These are phyloP conservation scores for Kregervanrija pseudodelftensis DNA, from an alignment of 805 yeast genomes.

Conservation along the genomic window DNA sequence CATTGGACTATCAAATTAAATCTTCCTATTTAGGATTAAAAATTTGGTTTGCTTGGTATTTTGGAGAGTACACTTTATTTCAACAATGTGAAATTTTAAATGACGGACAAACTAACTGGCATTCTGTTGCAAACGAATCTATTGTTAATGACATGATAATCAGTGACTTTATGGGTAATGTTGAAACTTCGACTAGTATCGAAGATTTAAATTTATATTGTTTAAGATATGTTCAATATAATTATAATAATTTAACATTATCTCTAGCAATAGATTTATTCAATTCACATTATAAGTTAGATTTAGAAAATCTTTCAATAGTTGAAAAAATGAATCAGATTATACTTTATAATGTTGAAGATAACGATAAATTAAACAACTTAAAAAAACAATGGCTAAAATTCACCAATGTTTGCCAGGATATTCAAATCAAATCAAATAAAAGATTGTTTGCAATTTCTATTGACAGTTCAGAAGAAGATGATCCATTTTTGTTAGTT, in stretches of 20 bases:
- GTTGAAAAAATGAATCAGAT: conserved; percentile 23
- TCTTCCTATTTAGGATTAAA: conserved; percentile 1
- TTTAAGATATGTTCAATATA: conserved; percentile 37
- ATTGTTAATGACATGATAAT: conserved; percentile 5
- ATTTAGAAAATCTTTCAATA: conserved; percentile 17
- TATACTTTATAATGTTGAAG: conserved; percentile 12
- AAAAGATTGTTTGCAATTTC: conserved; percentile 47
- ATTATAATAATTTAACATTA: conserved; percentile 42
- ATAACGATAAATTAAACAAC: conserved; percentile 26
- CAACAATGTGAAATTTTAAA: conserved; percentile 14
- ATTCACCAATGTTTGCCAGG: conserved; percentile 66
- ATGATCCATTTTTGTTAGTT: conserved; percentile 21
- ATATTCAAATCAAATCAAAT: conserved; percentile 46
- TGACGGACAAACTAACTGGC: conserved; percentile 12
- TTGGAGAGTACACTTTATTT: conserved; percentile 14
- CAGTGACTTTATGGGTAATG: conserved; percentile 8
- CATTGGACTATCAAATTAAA: conserved; percentile 16
- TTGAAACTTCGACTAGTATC: conserved; percentile 4
- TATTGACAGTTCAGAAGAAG: conserved; percentile 11
- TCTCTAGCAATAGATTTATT: conserved; percentile 34
- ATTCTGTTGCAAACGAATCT: conserved; percentile 4
- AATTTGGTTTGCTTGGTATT: conserved; percentile 21
- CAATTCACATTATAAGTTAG: conserved; percentile 9
- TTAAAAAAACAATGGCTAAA: conserved; percentile 56
- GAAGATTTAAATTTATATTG: conserved; percentile 31